These are phyloP conservation scores for Myxozyma melibiosi DNA, from an alignment of 805 yeast species.

Conservation along the genomic window DNA sequence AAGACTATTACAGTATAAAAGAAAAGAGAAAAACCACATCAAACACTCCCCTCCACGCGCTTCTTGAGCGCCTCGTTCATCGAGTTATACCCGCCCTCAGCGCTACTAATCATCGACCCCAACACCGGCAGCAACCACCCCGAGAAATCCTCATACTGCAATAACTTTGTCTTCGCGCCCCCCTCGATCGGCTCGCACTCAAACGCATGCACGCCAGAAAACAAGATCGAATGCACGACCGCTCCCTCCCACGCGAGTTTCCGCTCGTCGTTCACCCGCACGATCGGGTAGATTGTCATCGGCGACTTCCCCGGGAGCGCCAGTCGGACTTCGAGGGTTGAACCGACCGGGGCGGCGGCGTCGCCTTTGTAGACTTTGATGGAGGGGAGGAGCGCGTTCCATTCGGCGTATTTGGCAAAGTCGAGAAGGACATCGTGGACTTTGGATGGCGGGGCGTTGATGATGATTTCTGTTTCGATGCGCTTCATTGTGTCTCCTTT, in stretches of 20 bases:
- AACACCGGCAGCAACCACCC: not conserved
- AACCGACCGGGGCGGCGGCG: not conserved
- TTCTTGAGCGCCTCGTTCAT: constrained; percentile 10
- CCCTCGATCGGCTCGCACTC: constrained; percentile 1
- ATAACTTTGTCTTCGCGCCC: constrained; percentile 2
- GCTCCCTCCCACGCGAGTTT: constrained; percentile 5
- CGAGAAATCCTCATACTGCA: not conserved
- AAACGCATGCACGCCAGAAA: constrained; percentile 2
- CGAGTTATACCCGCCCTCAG: not conserved
- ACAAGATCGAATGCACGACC: not conserved
- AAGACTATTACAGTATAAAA: not conserved
- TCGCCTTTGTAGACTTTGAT: constrained; percentile 5
- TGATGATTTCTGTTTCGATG: constrained; percentile 3
- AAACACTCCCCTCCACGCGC: not conserved
- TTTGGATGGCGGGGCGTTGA: constrained; percentile 2
- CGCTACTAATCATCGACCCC: not conserved
- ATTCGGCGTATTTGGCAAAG: not conserved
- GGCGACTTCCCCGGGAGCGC: not conserved
- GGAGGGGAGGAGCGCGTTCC: constrained; percentile 4
- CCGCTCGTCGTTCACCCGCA: constrained; percentile 4
- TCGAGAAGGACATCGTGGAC: constrained; percentile 12
- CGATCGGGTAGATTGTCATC: constrained; percentile 1
- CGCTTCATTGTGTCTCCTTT: not conserved
- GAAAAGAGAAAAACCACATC: not conserved
- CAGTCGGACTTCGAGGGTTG: not conserved